These are phyloP conservation scores for Magnusiomyces paraingens DNA, from an alignment of 1,139 yeast genomes.

Conservation along the genomic window DNA sequence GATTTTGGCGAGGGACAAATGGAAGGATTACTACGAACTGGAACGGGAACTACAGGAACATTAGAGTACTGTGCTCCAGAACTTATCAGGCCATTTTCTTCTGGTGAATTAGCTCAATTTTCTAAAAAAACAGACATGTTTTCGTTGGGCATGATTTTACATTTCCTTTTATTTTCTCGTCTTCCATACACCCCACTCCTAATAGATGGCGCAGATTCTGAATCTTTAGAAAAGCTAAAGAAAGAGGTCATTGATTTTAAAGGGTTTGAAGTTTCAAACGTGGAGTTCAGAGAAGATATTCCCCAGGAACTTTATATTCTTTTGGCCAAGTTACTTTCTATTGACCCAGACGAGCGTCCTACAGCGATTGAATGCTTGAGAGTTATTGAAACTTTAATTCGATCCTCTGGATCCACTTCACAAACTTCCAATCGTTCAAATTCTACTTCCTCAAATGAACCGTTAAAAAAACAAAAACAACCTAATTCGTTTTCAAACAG, in stretches of 20 bases:
- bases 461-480: no score
- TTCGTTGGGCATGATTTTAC: conserved; percentile 74
- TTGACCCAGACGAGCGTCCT: conserved; percentile 40
- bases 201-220: conserved; percentile 14
- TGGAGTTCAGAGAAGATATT: conserved; percentile 33
- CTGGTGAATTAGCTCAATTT: conserved; percentile 43
- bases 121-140: conserved; percentile 70
- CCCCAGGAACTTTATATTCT: conserved; percentile 38
- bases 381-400: conserved; percentile 23
- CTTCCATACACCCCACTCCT: conserved; percentile 47
- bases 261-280: conserved; percentile 27
- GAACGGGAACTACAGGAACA: conserved; percentile 80
- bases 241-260: conserved; percentile 37
- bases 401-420: not conserved
- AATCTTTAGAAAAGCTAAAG: conserved; percentile 35
- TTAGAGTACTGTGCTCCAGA: conserved; percentile 86
- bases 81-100: conserved; percentile 39
- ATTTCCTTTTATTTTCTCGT: conserved; percentile 62
- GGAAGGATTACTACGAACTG: conserved; percentile 50
- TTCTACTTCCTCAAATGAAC: no score
- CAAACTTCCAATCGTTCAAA: no score
- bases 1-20: conserved; percentile 89
- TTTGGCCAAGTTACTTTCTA: conserved; percentile 34
- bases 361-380: conserved; percentile 38
- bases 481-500: no score